Evolutionary conservation across 352 stramenopile species (phyloP).

Genomic region (Peronospora destructor): DNA sequence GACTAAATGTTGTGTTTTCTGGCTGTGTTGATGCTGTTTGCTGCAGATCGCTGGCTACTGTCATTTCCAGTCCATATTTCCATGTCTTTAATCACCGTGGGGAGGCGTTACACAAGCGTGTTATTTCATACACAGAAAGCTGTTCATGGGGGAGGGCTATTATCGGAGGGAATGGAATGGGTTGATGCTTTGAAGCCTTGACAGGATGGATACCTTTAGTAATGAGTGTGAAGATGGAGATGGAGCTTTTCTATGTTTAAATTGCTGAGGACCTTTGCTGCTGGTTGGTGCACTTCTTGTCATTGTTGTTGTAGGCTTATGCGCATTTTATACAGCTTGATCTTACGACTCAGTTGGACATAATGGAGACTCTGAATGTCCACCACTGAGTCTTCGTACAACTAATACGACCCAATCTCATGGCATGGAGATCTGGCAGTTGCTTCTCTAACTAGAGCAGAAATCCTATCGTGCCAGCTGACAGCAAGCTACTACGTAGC

Average conservation of each 20-base stretch:
- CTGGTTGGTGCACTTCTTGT: not conserved
- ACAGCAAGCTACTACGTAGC: no score
- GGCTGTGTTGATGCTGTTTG: not conserved
- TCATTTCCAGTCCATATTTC: constrained; percentile 70
- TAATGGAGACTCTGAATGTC: no score
- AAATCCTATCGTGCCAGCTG: no score
- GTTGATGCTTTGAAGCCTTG: not conserved
- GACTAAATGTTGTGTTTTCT: constrained; percentile 10
- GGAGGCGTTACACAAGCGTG: constrained; percentile 65
- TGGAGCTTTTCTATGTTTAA: not conserved
- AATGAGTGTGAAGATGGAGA: not conserved
- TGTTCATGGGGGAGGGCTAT: not conserved
- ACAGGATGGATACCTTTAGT: constrained; percentile 4
- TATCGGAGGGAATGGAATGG: not conserved
- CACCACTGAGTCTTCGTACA: constrained; percentile 71
- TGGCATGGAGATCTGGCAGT: no score
- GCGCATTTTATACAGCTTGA: constrained; percentile 20
- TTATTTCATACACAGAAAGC: constrained; percentile 28
- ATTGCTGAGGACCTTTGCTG: constrained; percentile 9
- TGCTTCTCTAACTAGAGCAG: no score
- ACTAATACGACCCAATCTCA: constrained; percentile 45
- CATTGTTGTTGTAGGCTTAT: constrained; percentile 25
- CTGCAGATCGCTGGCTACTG: constrained; percentile 49
- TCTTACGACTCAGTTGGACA: constrained; percentile 36
- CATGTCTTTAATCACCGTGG: constrained; percentile 79